phyloP scores from a whole-genome alignment of 805 yeast species.

The Wickerhamiella qilinensis region DNA sequence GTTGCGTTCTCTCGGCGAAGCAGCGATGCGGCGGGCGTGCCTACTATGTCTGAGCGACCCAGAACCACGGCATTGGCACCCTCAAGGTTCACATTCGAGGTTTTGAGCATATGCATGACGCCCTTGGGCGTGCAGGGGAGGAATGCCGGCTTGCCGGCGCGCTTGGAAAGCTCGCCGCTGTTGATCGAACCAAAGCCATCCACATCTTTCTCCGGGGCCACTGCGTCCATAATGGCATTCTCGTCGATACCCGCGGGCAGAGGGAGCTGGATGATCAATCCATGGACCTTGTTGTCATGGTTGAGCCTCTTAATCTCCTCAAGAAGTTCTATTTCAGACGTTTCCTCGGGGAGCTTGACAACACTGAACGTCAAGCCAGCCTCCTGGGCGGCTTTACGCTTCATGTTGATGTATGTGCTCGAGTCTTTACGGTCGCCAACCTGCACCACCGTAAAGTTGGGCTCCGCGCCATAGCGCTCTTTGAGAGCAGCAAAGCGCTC shows the following conservation, averaged over 20 bases:
- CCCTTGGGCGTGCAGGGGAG: slow-evolving; percentile 96
- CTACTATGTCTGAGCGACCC: slow-evolving; percentile 93
- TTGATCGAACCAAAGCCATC: slow-evolving; percentile 88
- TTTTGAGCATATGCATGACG: slow-evolving; percentile 60
- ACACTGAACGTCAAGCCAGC: slow-evolving; percentile 60
- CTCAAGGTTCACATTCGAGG: slow-evolving; percentile 46
- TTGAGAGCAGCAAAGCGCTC: slow-evolving; percentile 32
- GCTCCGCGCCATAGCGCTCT: slow-evolving; percentile 35
- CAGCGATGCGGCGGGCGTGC: slow-evolving; percentile 79
- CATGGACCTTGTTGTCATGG: slow-evolving; percentile 63
- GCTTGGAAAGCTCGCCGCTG: slow-evolving; percentile 78
- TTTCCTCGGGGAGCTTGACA: slow-evolving; percentile 45
- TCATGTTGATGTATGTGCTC: slow-evolving; percentile 79
- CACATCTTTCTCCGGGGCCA: slow-evolving; percentile 72
- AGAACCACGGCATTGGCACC: slow-evolving; percentile 83
- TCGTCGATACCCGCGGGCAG: slow-evolving; percentile 71
- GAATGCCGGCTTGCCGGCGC: slow-evolving; percentile 68
- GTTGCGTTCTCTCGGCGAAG: slow-evolving; percentile 66
- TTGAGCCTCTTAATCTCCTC: slow-evolving; percentile 47
- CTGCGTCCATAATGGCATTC: slow-evolving; percentile 62
- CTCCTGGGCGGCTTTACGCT: slow-evolving; percentile 74
- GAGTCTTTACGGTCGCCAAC: slow-evolving; percentile 87
- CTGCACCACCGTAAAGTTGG: slow-evolving; percentile 70
- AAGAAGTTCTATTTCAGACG: slow-evolving; percentile 41
- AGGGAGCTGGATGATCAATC: slow-evolving; percentile 81